These are phyloP conservation scores for Fusarium chuoi DNA, from an alignment of 2,329 filamentous ascomycete genomes.

Conservation along the genomic window DNA sequence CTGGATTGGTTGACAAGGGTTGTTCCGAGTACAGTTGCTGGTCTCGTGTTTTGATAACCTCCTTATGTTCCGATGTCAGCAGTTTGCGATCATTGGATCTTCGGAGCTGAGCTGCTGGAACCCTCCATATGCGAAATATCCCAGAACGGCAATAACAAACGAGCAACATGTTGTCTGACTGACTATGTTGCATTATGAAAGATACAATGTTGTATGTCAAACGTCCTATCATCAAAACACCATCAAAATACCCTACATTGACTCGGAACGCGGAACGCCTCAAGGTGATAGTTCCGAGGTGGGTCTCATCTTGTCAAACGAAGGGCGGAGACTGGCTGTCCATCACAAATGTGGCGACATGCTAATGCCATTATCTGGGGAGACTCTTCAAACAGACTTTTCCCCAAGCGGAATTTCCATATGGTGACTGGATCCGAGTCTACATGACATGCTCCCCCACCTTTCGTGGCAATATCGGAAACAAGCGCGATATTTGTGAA, in stretches of 20 bases:
- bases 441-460: neutral
- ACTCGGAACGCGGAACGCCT: neutral
- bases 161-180: rapidly evolving
- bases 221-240: neutral
- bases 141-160: neutral
- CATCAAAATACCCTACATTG: neutral
- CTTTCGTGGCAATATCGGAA: neutral
- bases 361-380: neutral
- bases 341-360: neutral
- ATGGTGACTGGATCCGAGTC: neutral
- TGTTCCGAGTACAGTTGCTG: rapidly evolving
- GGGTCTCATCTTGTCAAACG: neutral
- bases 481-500: neutral
- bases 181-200: neutral
- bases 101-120: rapidly evolving
- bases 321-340: neutral
- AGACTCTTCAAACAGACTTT: neutral
- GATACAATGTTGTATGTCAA: neutral
- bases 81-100: neutral
- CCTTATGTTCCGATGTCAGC: rapidly evolving
- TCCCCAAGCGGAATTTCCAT: neutral
- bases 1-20: rapidly evolving
- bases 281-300: neutral
- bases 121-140: rapidly evolving
- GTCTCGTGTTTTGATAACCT: rapidly evolving